Base-by-base conservation (phyloP, 495 filamentous ascomycete species). In the Wilcoxina mikolae region DNA sequence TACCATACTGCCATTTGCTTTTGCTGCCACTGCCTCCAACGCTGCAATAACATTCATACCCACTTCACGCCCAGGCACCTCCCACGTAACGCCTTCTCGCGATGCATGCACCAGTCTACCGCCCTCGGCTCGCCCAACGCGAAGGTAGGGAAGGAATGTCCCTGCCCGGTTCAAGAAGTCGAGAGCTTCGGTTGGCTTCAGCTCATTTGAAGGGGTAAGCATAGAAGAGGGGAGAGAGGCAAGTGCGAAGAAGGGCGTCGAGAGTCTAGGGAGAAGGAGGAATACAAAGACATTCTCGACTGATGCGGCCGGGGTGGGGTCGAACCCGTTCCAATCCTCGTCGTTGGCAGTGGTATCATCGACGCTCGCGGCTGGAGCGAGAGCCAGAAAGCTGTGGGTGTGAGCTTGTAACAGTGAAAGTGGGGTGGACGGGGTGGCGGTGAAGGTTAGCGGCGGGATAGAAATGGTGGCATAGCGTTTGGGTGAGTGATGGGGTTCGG, bases 171-270 rank as follows among this genome's bases (percentile, higher is more conserved):
- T 15, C 12, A 49, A n/a, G 23, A 49, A n/a, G n/a, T 49, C 46
- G 1, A 49, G 25, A n/a, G 27, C 46, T n/a, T 49, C 46, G 46
- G 46, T 49, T 9, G 46, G 46, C 27, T 49, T 27, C 1, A 49
- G 25, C 20, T 49, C 46, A 7, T 27, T 7, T 4, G 17, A 12
- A n/a, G 46, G 46, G 1, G 27, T 27, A 1, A 7, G 24, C 1
- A 29, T 28, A 11, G 7, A 10, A 25, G 22, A 10, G 15, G 46
- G 46, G 1, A 29, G 9, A 1, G 46, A 18, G 46, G 23, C 1
- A 25, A 49, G 24, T 3, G 24, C 24, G 12, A 49, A 28, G 12
- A 15, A 28, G 15, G 24, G 46, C 15, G 12, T 15, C 12, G 24
- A 9, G 10, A 18, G 4, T 10, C 9, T 4, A 9, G 39, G 39